Evolutionary conservation across 2,329 filamentous ascomycete species (phyloP), one percentile per base, ranked within the genome.

Genomic region (Aspergillus persii): DNA sequence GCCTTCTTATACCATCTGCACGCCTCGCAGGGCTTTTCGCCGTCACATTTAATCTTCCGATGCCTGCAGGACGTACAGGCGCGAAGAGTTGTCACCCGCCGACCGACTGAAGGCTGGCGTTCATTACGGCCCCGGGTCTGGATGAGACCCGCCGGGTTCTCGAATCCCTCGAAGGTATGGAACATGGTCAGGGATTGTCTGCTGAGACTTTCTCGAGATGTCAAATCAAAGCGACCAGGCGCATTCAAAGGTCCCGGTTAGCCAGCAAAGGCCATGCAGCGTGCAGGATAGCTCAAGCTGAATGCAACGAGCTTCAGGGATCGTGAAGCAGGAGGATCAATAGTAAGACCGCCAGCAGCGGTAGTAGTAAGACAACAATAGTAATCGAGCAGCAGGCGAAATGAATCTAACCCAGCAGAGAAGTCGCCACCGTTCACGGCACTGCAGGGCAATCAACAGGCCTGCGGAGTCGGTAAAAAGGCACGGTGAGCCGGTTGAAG

Each of bases 31-130:
- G 91, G 91, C 69, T 91, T 88, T 65, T 88, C 85, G 56, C 91
- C 91, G 77, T 93, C 90, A 71, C 91, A 95, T 63, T 91, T 88
- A 57, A 94, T 94, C 76, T 94, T 95, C 62, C 90, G 84, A 66
- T 90, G 83, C 70, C 92, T 88, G 77, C 90, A 92, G 68, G 90
- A 89, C 51, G 89, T 87, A 72, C 89, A 92, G 41, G 89, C 89
- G 9, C 76, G 73, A 15, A 76, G 65, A 6, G 75, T 78, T 8
- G 75, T 77, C 39, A 76, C 72, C 56, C 76, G 66, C 9, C 71
- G 71, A 41, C 69, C 68, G 33, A 73, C 61, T 1, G 73, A 74
- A 48, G 66, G 69, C 51, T 74, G 71, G 41, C 74, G 73, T 41
- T 76, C 71, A 9, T 65, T 69, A 36, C 70, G 68, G 54, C 69